Base-by-base conservation (phyloP, 371 early-diverging fungal species). In the Modicella reniformis region DNA sequence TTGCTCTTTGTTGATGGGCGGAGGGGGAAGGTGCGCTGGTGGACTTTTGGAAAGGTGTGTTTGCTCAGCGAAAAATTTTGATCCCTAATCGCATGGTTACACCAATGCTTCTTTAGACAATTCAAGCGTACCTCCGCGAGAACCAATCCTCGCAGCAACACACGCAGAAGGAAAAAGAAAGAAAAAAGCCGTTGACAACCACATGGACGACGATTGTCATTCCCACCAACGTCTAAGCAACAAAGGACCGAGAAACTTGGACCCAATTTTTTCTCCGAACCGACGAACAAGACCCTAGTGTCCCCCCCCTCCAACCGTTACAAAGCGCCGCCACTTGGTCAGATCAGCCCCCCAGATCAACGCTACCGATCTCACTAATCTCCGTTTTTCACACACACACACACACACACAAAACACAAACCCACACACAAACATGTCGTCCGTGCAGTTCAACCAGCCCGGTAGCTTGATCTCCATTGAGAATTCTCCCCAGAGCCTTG, bases 391-490 rank as follows among this genome's bases (percentile, higher is more conserved):
- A 37, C 50, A 44, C 41, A 44, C 58, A 25, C 28, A 51, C 37
- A n/a, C n/a, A n/a, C n/a, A n/a, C n/a, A n/a, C n/a, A n/a, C n/a
- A n/a, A n/a, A n/a, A n/a, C n/a, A 47, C 29, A 30, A 52, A 50
- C 32, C 3, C 59, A 25, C n/a, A 49, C 37, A 58, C 55, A 34
- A 67, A 32, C 53, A 76, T 76, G 77, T 76, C 77, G 53, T 71
- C 72, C 67, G 21, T 72, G 19, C 68, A 76, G 44, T 76, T 55
- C 77, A 67, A 65, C 71, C 63, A 70, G 62, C 59, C 67, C 68
- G 64, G 51, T 48, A 67, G 53, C 76, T 33, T 76, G 65, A 44
- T 67, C 63, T 54, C 67, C 17, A 21, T 61, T 26, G 77, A 71
- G 30, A 69, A 70, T 30, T 33, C 68, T 0, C 4, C 70, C 29